Evolutionary conservation across 2,329 filamentous ascomycete species (phyloP).

Genomic region (Aspergillus carbonarius): DNA sequence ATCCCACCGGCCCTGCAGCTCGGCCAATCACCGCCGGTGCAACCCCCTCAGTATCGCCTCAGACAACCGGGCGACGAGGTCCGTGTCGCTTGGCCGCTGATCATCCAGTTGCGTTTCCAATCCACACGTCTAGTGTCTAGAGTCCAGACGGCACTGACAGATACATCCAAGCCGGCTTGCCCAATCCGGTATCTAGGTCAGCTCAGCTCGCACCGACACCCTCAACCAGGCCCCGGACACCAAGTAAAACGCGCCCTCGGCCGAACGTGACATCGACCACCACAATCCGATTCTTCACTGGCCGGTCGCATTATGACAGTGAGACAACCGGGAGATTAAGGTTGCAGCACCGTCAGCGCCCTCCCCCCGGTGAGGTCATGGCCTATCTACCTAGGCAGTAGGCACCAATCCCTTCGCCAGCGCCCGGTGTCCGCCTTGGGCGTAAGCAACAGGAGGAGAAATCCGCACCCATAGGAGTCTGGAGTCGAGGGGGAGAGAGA

Average conservation of each 20-base stretch:
- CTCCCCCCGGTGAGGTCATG: background rate
- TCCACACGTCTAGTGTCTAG: background rate
- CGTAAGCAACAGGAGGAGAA: background rate
- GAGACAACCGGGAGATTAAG: background rate
- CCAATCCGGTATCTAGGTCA: background rate
- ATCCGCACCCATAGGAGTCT: background rate
- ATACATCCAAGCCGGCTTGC: background rate
- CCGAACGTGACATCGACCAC: background rate
- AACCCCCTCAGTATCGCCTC: background rate
- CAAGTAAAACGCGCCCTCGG: too few relatives aligned
- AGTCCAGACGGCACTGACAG: background rate
- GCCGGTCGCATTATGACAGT: background rate
- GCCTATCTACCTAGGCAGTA: background rate
- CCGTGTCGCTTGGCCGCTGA: slow-evolving; percentile 2
- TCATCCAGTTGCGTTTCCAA: background rate
- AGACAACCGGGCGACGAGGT: background rate
- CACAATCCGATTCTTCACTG: slow-evolving; percentile 2
- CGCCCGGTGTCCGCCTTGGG: background rate
- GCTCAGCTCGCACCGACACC: background rate
- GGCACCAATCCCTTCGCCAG: background rate
- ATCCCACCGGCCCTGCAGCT: slow-evolving; percentile 5
- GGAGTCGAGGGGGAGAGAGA: background rate
- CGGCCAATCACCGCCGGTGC: background rate
- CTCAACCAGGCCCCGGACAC: background rate
- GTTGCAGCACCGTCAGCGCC: background rate